Evolutionary conservation across 2,329 filamentous ascomycete species (phyloP).

Genomic region (Domatiomyces catenatus): DNA sequence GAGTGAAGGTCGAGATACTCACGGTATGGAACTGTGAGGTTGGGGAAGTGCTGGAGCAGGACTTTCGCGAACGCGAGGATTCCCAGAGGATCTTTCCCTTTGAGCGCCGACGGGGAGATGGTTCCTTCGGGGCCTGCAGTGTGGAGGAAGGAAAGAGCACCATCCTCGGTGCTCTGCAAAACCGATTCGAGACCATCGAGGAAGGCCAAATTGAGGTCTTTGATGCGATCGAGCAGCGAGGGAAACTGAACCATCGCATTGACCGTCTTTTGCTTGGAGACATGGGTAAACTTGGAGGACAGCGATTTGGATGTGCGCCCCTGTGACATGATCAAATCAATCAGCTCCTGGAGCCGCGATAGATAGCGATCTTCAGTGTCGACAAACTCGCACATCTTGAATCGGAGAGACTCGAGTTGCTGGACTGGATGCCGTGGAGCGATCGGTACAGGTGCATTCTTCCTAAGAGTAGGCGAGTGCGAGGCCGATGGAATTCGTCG

Average conservation of each 20-base stretch:
- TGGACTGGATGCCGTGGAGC: slow-evolving; percentile 72
- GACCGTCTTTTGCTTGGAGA: slow-evolving; percentile 14
- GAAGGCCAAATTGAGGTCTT: slow-evolving; percentile 69
- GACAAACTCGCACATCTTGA: slow-evolving; percentile 78
- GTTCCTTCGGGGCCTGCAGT: slow-evolving; percentile 1
- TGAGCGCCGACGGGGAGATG: slow-evolving; percentile 31
- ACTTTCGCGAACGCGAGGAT: slow-evolving; percentile 62
- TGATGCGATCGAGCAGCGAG: slow-evolving; percentile 60
- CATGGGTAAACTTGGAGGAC: slow-evolving; percentile 44
- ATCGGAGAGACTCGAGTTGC: slow-evolving; percentile 68
- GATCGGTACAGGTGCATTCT: slow-evolving; percentile 41
- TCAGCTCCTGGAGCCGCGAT: slow-evolving; percentile 67
- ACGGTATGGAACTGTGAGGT: slow-evolving; percentile 79
- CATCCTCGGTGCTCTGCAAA: slow-evolving; percentile 70
- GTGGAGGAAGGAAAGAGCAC: slow-evolving; percentile 48
- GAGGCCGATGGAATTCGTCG: slow-evolving; percentile 13
- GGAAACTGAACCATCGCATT: slow-evolving; percentile 44
- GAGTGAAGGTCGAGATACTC: slow-evolving; percentile 87
- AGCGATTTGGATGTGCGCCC: slow-evolving; percentile 54
- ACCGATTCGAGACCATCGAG: slow-evolving; percentile 58
- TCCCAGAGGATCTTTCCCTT: slow-evolving; percentile 59
- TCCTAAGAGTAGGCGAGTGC: slow-evolving; percentile 23
- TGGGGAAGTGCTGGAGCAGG: slow-evolving; percentile 81
- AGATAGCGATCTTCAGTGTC: slow-evolving; percentile 94
- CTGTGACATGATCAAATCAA: slow-evolving; percentile 64